Evolutionary conservation across 169 alveolate species (phyloP).

Genomic region (Neospora caninum): DNA sequence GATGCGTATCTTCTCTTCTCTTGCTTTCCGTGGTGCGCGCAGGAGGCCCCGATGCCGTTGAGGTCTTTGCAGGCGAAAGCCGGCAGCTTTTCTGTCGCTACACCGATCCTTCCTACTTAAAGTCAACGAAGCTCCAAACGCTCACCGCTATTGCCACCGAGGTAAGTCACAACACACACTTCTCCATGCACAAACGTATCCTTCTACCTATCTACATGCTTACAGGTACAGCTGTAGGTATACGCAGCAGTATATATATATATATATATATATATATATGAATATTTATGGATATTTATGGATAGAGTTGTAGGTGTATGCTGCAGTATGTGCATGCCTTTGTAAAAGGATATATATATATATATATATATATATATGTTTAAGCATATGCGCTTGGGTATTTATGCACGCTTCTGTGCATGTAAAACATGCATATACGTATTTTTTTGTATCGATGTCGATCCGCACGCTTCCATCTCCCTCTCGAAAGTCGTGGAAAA

Average conservation of each 20-base stretch:
- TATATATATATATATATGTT: not conserved
- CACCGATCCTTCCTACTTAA: constrained; percentile 87
- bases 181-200: too few relatives aligned
- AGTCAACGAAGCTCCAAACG: constrained; percentile 77
- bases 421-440: too few relatives aligned
- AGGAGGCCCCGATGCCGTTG: constrained; percentile 9
- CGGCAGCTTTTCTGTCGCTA: constrained; percentile 81
- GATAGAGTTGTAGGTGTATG: not conserved
- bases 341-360: not conserved
- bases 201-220: not conserved
- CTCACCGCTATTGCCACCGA: constrained; percentile 20
- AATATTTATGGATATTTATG: not conserved
- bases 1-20: too few relatives aligned
- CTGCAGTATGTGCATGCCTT: not conserved
- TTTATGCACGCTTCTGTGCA: not conserved
- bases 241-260: not conserved
- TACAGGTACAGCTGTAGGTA: not conserved
- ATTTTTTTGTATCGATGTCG: too few relatives aligned
- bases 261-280: not conserved
- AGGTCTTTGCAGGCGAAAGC: constrained; percentile 76
- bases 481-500: too few relatives aligned
- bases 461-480: too few relatives aligned
- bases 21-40: too few relatives aligned
- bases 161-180: not conserved
- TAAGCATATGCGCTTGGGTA: not conserved